These are phyloP conservation scores for Serendipita sp. DNA, from an alignment of 768 basidiomycete species.

Conservation along the genomic window DNA sequence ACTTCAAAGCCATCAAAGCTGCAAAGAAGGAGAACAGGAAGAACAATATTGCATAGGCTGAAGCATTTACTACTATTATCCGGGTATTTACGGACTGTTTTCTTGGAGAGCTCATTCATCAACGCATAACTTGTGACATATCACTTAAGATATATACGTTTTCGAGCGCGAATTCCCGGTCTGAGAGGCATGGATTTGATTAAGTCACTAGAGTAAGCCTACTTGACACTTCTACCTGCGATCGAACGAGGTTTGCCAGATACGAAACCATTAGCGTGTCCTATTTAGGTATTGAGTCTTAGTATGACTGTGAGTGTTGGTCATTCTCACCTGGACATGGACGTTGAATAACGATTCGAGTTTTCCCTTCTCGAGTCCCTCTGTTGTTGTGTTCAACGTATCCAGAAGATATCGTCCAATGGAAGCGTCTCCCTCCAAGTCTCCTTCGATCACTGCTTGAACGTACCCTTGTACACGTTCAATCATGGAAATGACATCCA, in stretches of 20 bases:
- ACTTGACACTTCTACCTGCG: slow-evolving; percentile 84
- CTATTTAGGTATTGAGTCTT: slow-evolving; percentile 23
- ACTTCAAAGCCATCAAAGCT: not conserved
- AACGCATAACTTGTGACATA: not conserved
- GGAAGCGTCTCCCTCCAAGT: slow-evolving; percentile 61
- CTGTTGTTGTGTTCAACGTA: slow-evolving; percentile 56
- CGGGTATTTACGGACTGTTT: not conserved
- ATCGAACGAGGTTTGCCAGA: slow-evolving; percentile 79
- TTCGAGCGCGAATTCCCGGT: not conserved
- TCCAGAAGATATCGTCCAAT: slow-evolving; percentile 87
- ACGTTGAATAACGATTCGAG: slow-evolving; percentile 43
- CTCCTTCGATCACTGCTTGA: slow-evolving; percentile 60
- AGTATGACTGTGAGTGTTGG: not conserved
- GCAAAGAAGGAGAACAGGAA: too few species aligned
- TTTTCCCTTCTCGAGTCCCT: slow-evolving; percentile 44
- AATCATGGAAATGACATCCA: slow-evolving; percentile 57
- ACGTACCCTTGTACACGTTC: slow-evolving; percentile 79
- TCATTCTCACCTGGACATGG: slow-evolving; percentile 45
- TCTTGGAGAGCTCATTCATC: not conserved
- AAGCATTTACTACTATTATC: not conserved
- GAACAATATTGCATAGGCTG: too few species aligned
- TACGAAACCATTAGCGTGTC: slow-evolving; percentile 93
- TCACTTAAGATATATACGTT: too few species aligned
- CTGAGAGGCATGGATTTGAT: not conserved
- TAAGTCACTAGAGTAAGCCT: slow-evolving; percentile 56